Conservation (phyloP, 108 stramenopile genomes). For the Parietichytrium sp. region DNA sequence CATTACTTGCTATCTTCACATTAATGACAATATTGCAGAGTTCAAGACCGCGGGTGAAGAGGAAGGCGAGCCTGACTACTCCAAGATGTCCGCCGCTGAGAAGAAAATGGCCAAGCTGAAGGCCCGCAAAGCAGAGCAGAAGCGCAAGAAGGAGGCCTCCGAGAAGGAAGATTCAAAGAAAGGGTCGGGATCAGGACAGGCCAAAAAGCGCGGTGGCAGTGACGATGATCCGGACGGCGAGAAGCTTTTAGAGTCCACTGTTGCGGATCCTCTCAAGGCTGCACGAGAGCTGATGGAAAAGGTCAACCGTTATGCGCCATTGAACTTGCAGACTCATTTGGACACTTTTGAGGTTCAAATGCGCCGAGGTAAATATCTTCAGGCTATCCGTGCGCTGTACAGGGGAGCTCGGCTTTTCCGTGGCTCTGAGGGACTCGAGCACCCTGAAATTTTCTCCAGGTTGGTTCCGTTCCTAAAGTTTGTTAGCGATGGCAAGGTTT, state of each 20-base stretch:
- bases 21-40: neutral
- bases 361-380: conserved; percentile 77
- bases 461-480: neutral
- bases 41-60: neutral
- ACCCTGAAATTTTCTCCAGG: neutral
- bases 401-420: neutral
- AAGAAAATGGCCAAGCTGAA: conserved; percentile 63
- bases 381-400: conserved; percentile 74
- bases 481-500: neutral
- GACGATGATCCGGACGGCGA: conserved; percentile 83
- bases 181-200: conserved; percentile 46
- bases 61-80: neutral
- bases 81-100: conserved; percentile 51
- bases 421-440: neutral
- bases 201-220: conserved; percentile 13
- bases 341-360: conserved; percentile 84
- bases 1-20: neutral
- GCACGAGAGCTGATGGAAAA: conserved; percentile 73
- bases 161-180: conserved; percentile 61
- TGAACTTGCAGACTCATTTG: conserved; percentile 71
- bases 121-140: conserved; percentile 45
- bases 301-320: conserved; percentile 72
- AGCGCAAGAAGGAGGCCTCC: conserved; percentile 43
- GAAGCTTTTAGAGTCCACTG: conserved; percentile 67
- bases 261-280: conserved; percentile 71